Evolutionary conservation across 495 filamentous ascomycete species (phyloP).

Genomic region (Sordaria brevicollis): DNA sequence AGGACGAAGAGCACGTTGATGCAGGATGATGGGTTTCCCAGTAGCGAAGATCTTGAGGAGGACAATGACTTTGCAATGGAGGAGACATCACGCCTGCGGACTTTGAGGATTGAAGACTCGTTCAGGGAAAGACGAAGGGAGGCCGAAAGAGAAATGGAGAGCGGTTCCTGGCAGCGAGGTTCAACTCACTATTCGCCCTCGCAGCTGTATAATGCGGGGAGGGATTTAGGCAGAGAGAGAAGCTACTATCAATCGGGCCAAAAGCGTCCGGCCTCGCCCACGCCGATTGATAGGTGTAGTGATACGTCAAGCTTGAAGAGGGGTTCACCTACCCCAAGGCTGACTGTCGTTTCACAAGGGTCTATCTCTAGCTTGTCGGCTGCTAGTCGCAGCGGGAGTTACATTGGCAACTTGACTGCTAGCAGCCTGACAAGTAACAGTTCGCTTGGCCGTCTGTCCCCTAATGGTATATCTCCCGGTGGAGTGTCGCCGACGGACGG

Average conservation of each 20-base stretch:
- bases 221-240: constrained; percentile 17
- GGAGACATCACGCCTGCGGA: constrained; percentile 46
- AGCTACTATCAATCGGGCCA: constrained; percentile 40
- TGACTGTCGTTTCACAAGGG: constrained; percentile 49
- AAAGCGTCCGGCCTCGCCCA: constrained; percentile 76
- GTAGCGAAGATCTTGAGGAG: constrained; percentile 41
- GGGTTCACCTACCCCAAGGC: constrained; percentile 47
- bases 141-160: constrained; percentile 4
- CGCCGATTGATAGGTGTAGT: constrained; percentile 61
- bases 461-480: constrained; percentile 59
- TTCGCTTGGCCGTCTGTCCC: constrained; percentile 63
- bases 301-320: constrained; percentile 40
- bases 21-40: constrained; percentile 29
- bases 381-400: constrained; percentile 61
- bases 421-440: constrained; percentile 67
- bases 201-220: constrained; percentile 15
- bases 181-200: constrained; percentile 6
- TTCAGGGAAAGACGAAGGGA: constrained; percentile 24
- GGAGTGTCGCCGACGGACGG: constrained; percentile 39
- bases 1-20: constrained; percentile 38
- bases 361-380: constrained; percentile 70
- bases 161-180: background rate
- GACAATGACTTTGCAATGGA: constrained; percentile 61
- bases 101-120: constrained; percentile 47
- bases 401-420: constrained; percentile 56